phyloP scores from a whole-genome alignment of 2,329 filamentous ascomycete genomes.

The Chaetomiaceae sp. region DNA sequence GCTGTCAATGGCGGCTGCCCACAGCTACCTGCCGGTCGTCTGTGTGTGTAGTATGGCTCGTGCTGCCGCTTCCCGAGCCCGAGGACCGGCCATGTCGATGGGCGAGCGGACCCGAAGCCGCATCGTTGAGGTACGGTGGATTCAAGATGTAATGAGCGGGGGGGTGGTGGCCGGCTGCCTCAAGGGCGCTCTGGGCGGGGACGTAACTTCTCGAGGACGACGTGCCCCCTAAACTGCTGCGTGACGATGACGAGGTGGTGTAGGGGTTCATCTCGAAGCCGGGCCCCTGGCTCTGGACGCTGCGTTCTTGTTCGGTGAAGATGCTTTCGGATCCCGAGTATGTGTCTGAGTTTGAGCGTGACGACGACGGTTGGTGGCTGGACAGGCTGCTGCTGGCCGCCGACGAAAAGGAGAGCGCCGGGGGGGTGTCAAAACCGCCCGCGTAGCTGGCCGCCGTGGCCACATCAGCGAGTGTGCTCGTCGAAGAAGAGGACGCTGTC shows the following conservation, averaged over 20 bases:
- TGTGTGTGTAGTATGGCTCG: constrained; percentile 7
- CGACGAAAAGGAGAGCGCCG: constrained; percentile 14
- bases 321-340: constrained; percentile 21
- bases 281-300: constrained; percentile 25
- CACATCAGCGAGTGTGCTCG: constrained; percentile 26
- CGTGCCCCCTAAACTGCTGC: constrained; percentile 1
- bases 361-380: constrained; percentile 13
- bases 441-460: constrained; percentile 28
- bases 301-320: constrained; percentile 28
- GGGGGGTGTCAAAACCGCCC: constrained; percentile 16
- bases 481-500: constrained; percentile 1
- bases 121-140: neutral
- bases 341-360: constrained; percentile 19
- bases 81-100: constrained; percentile 1
- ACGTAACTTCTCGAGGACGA: constrained; percentile 15
- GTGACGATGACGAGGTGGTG: constrained; percentile 26
- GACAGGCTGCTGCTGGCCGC: constrained; percentile 7
- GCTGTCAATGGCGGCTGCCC: constrained; percentile 17
- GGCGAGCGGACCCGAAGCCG: neutral
- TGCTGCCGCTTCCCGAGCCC: neutral
- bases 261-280: constrained; percentile 27
- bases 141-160: neutral
- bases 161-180: neutral
- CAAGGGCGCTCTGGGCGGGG: neutral
- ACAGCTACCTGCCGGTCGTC: constrained; percentile 19